Evolutionary conservation across 106 monocot genomes (phyloP).

Genomic region (Dactylorhiza incarnata): DNA sequence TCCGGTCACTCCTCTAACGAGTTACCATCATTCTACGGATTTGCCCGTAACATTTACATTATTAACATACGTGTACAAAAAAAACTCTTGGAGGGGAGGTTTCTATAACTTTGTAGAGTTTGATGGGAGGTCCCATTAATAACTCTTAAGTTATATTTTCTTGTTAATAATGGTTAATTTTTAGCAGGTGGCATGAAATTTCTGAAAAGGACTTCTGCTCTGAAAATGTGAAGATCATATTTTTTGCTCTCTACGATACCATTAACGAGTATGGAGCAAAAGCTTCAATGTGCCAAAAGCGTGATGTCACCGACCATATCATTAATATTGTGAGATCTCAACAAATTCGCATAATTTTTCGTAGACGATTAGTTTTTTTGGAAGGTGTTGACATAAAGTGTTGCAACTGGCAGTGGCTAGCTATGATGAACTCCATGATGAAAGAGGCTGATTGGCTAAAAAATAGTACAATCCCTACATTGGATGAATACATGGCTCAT

Average conservation of each 20-base stretch:
- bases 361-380: background rate
- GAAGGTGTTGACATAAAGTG: background rate
- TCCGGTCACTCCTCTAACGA: too few relatives aligned
- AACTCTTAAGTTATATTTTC: background rate
- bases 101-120: too few relatives aligned
- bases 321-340: slow-evolving; percentile 55
- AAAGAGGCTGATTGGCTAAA: slow-evolving; percentile 64
- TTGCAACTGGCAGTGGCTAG: slow-evolving; percentile 58
- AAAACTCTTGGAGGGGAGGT: too few relatives aligned
- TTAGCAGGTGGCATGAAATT: slow-evolving; percentile 58
- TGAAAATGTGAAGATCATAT: slow-evolving; percentile 64
- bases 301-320: slow-evolving; percentile 48
- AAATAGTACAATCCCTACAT: slow-evolving; percentile 43
- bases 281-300: slow-evolving; percentile 46
- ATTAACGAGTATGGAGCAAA: slow-evolving; percentile 62
- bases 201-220: slow-evolving; percentile 32
- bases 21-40: too few relatives aligned
- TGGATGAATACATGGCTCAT: slow-evolving; percentile 77
- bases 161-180: background rate
- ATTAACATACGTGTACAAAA: too few relatives aligned
- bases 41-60: too few relatives aligned
- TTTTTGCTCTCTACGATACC: slow-evolving; percentile 48
- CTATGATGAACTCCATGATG: slow-evolving; percentile 66
- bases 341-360: background rate
- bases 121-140: too few relatives aligned